Conservation (phyloP, 129 eudicot genomes). For the Sambucus nigra region DNA sequence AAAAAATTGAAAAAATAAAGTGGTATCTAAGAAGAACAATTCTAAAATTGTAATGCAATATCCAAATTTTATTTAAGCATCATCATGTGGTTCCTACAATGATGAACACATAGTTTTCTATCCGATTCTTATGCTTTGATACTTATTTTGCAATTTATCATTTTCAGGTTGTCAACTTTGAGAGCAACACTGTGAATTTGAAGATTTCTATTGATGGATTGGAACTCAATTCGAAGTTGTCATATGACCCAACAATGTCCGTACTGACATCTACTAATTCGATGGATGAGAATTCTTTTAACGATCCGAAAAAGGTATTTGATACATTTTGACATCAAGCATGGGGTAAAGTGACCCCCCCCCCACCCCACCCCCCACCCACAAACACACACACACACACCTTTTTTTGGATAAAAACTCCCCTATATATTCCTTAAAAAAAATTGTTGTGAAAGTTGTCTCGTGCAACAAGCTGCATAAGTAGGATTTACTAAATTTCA, state of each 20-base stretch:
- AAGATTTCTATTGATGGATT: slow-evolving; percentile 41
- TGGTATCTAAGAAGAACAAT: neutral
- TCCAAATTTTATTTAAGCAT: neutral
- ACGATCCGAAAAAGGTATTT: slow-evolving; percentile 61
- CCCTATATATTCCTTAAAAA: neutral
- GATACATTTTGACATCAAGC: too few species aligned
- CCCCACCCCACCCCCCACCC: neutral
- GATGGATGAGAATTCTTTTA: slow-evolving; percentile 75
- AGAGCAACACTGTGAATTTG: slow-evolving; percentile 42
- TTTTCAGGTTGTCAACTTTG: slow-evolving; percentile 72
- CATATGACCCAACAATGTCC: slow-evolving; percentile 34
- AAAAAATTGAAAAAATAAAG: neutral
- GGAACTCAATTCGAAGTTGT: slow-evolving; percentile 24
- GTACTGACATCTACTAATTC: slow-evolving; percentile 46
- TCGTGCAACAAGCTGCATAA: neutral
- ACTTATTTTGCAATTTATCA: neutral
- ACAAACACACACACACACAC: neutral
- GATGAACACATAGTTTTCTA: neutral
- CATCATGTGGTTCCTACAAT: neutral
- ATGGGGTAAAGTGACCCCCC: too few species aligned
- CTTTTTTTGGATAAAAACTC: neutral
- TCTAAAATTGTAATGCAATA: neutral
- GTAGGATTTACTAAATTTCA: neutral
- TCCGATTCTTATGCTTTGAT: neutral
- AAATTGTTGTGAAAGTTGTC: neutral